Conservation (phyloP, 2,329 filamentous ascomycete genomes). For the Chalaropsis ovoidea region DNA sequence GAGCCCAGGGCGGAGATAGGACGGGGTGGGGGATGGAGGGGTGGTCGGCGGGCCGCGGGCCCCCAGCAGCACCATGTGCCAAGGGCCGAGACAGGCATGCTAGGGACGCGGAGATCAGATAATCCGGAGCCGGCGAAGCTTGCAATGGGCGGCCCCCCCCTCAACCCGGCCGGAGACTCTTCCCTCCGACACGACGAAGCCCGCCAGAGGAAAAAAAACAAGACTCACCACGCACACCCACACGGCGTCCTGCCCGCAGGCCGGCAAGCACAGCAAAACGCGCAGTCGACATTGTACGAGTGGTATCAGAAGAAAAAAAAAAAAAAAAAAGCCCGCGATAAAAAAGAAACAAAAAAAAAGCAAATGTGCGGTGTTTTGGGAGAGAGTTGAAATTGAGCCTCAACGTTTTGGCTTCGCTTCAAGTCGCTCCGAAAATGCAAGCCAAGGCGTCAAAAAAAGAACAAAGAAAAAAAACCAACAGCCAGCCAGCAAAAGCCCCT, state of each 20-base stretch:
- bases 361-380: slow-evolving; percentile 11
- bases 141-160: not conserved
- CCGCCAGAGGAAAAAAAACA: slow-evolving; percentile 14
- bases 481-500: slow-evolving; percentile 4
- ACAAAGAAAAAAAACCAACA: not conserved
- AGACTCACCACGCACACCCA: slow-evolving; percentile 20
- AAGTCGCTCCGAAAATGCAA: slow-evolving; percentile 3
- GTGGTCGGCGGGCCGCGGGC: not conserved
- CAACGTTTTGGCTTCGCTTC: slow-evolving; percentile 9
- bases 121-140: not conserved
- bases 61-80: not conserved
- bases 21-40: not conserved
- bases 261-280: slow-evolving; percentile 25
- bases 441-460: not conserved
- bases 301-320: not conserved
- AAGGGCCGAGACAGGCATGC: not conserved
- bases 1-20: not conserved
- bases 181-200: not conserved
- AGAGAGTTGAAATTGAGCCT: slow-evolving; percentile 6
- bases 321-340: slow-evolving; percentile 3
- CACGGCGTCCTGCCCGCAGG: slow-evolving; percentile 24
- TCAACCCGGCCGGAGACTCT: not conserved
- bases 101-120: not conserved
- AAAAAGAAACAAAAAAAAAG: slow-evolving; percentile 12
- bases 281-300: slow-evolving; percentile 23